phyloP scores from a whole-genome alignment of 2,329 filamentous ascomycete genomes.

The Fusarium luffae region DNA sequence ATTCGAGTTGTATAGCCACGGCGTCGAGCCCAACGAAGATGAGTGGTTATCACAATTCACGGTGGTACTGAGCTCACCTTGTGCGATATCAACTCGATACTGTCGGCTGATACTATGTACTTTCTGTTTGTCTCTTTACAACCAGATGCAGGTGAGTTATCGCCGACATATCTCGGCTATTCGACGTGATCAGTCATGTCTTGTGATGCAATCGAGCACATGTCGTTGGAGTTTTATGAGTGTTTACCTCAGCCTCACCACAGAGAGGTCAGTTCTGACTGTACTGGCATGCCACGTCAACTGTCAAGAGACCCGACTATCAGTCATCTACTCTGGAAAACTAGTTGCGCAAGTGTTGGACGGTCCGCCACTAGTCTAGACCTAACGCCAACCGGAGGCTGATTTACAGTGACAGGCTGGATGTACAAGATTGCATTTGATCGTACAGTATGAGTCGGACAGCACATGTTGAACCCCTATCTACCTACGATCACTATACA shows the following conservation, averaged over 20 bases:
- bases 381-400: constrained; percentile 13
- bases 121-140: constrained; percentile 7
- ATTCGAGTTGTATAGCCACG: constrained; percentile 7
- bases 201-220: constrained; percentile 31
- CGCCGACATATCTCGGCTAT: constrained; percentile 29
- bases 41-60: constrained; percentile 15
- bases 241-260: constrained; percentile 21
- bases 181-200: constrained; percentile 16
- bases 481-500: not conserved
- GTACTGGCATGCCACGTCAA: constrained; percentile 44
- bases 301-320: constrained; percentile 28
- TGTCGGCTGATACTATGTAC: constrained; percentile 35
- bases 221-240: constrained; percentile 12
- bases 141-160: constrained; percentile 38
- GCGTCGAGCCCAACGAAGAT: constrained; percentile 8
- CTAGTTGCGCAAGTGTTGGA: constrained; percentile 13
- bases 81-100: constrained; percentile 1
- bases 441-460: constrained; percentile 5
- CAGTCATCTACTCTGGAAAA: constrained; percentile 18
- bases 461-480: constrained; percentile 16
- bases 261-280: constrained; percentile 24
- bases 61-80: constrained; percentile 7
- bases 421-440: constrained; percentile 4
- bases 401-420: constrained; percentile 27
- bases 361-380: constrained; percentile 18